Base-by-base conservation (phyloP, 116 monocot genomes). In the Posidonia oceanica region DNA sequence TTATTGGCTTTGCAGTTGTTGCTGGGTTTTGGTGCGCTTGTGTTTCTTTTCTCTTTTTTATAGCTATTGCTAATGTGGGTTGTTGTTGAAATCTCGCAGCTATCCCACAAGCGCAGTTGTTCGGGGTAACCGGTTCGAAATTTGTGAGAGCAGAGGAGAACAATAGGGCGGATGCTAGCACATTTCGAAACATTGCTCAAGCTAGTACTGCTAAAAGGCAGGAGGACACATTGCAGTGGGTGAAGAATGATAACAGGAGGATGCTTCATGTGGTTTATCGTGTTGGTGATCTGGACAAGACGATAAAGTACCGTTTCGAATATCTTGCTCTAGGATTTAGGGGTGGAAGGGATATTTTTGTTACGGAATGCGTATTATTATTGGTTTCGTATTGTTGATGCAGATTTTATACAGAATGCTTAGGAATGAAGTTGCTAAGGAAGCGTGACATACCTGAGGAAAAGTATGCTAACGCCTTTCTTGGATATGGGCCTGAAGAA, bases 401-500 rank as follows among this genome's bases (percentile, higher is more conserved):
- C 71, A 93, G 93, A 72, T 93, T 93, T 69, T 93, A 93, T 69
- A 89, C 93, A 14, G 89, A 93, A 75, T 93, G 93, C 67, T 69
- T 93, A 48, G 93, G 89, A 36, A 93, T 93, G 93, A 93, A 93
- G 75, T 69, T 93, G 66, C 74, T 93, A 52, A 63, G 93, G 22
- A 86, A 89, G 66, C 78, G 93, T 69, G 93, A 93, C 69, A 79
- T 93, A 20, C 89, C 86, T 7, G 93, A 93, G 74, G 93, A 93
- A 78, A 89, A 64, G 78, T 93, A 93, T 54, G 78, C 86, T 37
- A 89, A 88, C 78, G 93, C 93, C 68, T 93, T 93, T 66, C 88
- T 93, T 76, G 93, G 93, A 39, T 93, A 79, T 76, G 93, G 93
- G 4, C 86, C 93, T 48, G 93, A 93, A 81, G 93, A 93, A 54